Percentiles rank a stretch among this genome's conserved stretches.
These are phyloP conservation scores for Metarhizium humberi DNA, from an alignment of 2,329 filamentous ascomycete species.

Conservation along the genomic window DNA sequence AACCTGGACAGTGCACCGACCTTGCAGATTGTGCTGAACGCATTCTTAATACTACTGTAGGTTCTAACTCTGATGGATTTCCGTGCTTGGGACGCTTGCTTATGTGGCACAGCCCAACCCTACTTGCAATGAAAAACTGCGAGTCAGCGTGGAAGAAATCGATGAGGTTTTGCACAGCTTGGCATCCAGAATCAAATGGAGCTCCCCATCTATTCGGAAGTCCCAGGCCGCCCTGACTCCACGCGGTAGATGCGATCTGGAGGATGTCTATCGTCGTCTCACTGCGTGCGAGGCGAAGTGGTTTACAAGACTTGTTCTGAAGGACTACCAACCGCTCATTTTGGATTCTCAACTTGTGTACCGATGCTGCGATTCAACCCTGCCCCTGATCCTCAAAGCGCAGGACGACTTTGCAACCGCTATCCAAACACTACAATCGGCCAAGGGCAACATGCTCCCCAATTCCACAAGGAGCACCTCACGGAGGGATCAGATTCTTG, in stretches of 20 bases:
- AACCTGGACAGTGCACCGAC: constrained; percentile 50
- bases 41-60: constrained; percentile 51
- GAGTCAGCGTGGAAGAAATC: constrained; percentile 62
- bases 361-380: constrained; percentile 53
- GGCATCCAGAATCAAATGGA: constrained; percentile 62
- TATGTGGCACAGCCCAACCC: constrained; percentile 33
- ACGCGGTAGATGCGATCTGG: constrained; percentile 36
- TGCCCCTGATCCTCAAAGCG: constrained; percentile 62
- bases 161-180: constrained; percentile 56
- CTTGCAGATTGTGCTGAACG: constrained; percentile 62
- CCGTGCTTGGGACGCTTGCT: background rate
- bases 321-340: constrained; percentile 59
- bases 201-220: constrained; percentile 50
- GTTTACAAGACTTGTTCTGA: constrained; percentile 73
- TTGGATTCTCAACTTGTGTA: constrained; percentile 50
- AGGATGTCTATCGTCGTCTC: constrained; percentile 48
- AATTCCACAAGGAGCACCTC: constrained; percentile 7
- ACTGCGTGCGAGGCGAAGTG: constrained; percentile 71
- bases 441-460: constrained; percentile 13
- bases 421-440: constrained; percentile 38
- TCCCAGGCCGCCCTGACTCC: constrained; percentile 15
- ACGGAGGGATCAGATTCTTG: constrained; percentile 14
- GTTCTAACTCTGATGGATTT: constrained; percentile 10
- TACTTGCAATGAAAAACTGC: constrained; percentile 15
- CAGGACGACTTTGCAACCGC: constrained; percentile 59